Evolutionary conservation across 306 rosid genomes (phyloP).

Genomic region (Malus asiatica): DNA sequence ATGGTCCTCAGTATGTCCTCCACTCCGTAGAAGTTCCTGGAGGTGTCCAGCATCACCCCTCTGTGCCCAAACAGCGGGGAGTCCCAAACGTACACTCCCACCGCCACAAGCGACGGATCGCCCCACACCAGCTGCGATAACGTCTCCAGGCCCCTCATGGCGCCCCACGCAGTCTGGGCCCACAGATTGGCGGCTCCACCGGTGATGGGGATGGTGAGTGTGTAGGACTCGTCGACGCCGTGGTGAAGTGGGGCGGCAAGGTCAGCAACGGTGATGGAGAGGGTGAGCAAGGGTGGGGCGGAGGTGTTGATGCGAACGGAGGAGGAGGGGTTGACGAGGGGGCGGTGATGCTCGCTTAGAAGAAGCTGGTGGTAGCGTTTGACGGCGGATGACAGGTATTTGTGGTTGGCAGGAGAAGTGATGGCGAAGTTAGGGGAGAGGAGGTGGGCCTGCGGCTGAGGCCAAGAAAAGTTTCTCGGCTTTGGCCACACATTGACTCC

Average conservation of each 20-base stretch:
- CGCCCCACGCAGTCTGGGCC: slow-evolving; percentile 60
- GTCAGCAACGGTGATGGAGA: slow-evolving; percentile 30
- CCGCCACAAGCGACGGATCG: slow-evolving; percentile 35
- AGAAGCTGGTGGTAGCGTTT: slow-evolving; percentile 44
- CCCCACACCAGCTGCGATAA: slow-evolving; percentile 80
- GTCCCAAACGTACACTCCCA: slow-evolving; percentile 43
- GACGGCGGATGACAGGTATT: slow-evolving; percentile 47
- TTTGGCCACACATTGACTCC: slow-evolving; percentile 67
- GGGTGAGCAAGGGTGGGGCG: slow-evolving; percentile 35
- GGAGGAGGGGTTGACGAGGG: slow-evolving; percentile 29
- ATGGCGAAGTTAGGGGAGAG: slow-evolving; percentile 63
- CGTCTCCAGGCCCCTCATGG: slow-evolving; percentile 76
- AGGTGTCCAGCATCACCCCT: slow-evolving; percentile 64
- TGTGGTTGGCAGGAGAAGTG: slow-evolving; percentile 24
- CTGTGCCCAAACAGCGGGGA: slow-evolving; percentile 51
- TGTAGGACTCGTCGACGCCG: slow-evolving; percentile 67
- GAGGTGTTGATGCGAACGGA: slow-evolving; percentile 18
- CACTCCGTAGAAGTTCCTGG: slow-evolving; percentile 64
- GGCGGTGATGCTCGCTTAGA: slow-evolving; percentile 54
- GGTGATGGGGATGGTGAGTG: slow-evolving; percentile 26
- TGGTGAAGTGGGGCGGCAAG: slow-evolving; percentile 38
- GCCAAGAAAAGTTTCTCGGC: slow-evolving; percentile 58
- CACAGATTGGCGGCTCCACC: slow-evolving; percentile 35
- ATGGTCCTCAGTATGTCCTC: slow-evolving; percentile 57
- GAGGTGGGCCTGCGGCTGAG: slow-evolving; percentile 37